Base-by-base conservation (phyloP, 2,329 filamentous ascomycete genomes). In the Penicillium sp. region DNA sequence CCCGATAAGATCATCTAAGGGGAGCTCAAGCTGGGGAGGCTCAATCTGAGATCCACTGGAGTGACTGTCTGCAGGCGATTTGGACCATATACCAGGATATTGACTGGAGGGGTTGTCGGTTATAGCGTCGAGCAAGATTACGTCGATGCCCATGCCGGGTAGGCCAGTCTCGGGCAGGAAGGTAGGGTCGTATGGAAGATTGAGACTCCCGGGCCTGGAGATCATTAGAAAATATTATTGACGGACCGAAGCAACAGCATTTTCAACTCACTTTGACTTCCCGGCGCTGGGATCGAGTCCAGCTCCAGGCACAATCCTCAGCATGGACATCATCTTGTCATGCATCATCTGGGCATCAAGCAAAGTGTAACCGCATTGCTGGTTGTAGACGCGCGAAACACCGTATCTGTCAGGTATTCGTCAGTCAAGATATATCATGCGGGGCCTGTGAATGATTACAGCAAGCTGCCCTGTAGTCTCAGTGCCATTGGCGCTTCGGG, bases 401-500 rank as follows among this genome's bases (percentile, higher is more conserved):
- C 90, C 90, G 64, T 86, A 90, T 23, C 78, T 81, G 50, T 6
- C 8, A 4, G 42, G 16, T 47, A 39, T 13, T 10, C 22, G 16
- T 14, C 51, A 26, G 43, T 60, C 28, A 67, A 52, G 20, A 35
- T 3, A 24, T 10, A 20, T 36, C 13, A 3, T 3, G 13, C 9
- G 3, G 10, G 10, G 13, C 4, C 20, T 11, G n/a, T 34, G 27
- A 10, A 18, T 60, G 76, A 20, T 63, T 64, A 85, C 80, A 98
- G 80, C 14, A 98, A 76, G 58, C 85, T 96, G 13, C 89, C 86
- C 64, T 97, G 91, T 18, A 98, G 78, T 28, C 93, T 84, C 54
- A 98, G 70, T 4, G 93, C 91, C 71, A 98, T 85, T 2, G 93
- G 93, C 1, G 87, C 88, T 5, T 85, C 87, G 59, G 87, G 89